These are phyloP conservation scores for Collybia sordida DNA, from an alignment of 768 basidiomycete genomes.

Conservation along the genomic window DNA sequence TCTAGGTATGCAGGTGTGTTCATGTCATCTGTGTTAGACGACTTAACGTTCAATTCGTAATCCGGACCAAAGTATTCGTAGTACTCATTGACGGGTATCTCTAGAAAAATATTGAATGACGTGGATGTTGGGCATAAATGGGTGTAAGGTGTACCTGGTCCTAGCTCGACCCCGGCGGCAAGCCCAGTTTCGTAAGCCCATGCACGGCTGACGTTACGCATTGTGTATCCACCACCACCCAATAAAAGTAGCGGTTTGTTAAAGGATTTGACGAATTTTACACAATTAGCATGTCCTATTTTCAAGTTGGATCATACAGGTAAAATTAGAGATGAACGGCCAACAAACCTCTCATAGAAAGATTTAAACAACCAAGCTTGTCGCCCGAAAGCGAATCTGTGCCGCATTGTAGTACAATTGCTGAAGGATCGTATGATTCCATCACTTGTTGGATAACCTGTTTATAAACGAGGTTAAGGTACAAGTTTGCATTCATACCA, in stretches of 20 bases:
- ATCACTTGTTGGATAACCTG: constrained; percentile 93
- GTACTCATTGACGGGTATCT: constrained; percentile 98
- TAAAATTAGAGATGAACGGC: background rate
- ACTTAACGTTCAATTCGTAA: constrained; percentile 91
- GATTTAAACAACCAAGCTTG: constrained; percentile 91
- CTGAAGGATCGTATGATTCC: constrained; percentile 91
- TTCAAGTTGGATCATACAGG: constrained; percentile 2
- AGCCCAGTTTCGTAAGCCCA: constrained; percentile 99
- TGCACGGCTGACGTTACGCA: constrained; percentile 93
- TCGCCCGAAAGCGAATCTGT: constrained; percentile 97
- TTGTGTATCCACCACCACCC: constrained; percentile 98
- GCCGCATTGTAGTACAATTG: constrained; percentile 95
- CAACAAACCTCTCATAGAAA: constrained; percentile 87
- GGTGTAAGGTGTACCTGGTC: constrained; percentile 54
- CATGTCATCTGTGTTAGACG: constrained; percentile 94
- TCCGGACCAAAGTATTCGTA: constrained; percentile 99
- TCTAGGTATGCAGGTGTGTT: constrained; percentile 93
- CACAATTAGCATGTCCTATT: constrained; percentile 93
- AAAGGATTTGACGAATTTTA: constrained; percentile 95
- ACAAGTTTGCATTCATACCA: background rate
- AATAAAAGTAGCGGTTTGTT: constrained; percentile 91
- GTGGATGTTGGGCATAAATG: background rate
- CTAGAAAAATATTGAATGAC: constrained; percentile 24
- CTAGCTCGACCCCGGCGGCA: constrained; percentile 95
- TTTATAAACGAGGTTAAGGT: background rate